Conservation (phyloP, 2,329 filamentous ascomycete genomes). For the Cadophora gregata region DNA sequence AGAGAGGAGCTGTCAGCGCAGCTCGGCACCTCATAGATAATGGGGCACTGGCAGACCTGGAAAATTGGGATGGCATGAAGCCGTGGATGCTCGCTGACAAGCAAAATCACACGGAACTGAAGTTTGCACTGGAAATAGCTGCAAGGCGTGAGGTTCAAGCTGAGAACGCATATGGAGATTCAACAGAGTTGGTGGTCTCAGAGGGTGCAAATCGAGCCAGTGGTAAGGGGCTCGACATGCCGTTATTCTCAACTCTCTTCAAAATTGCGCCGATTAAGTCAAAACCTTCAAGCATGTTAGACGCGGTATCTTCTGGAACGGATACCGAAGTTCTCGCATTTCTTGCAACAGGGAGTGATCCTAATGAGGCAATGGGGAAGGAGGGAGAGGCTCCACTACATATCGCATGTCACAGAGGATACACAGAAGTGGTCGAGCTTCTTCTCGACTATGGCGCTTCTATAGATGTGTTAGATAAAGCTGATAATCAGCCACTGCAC, state of each 20-base stretch:
- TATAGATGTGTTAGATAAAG: background rate
- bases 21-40: slow-evolving; percentile 15
- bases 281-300: background rate
- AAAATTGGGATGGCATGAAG: slow-evolving; percentile 8
- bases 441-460: slow-evolving; percentile 14
- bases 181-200: background rate
- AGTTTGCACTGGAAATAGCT: slow-evolving; percentile 10
- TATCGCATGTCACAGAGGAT: background rate
- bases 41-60: slow-evolving; percentile 12
- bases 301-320: background rate
- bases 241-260: background rate
- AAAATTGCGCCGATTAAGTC: background rate
- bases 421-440: background rate
- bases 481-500: slow-evolving; percentile 16
- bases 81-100: slow-evolving; percentile 16
- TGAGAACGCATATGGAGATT: background rate
- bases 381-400: slow-evolving; percentile 18
- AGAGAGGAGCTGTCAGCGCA: background rate
- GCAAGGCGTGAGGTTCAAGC: background rate
- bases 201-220: background rate
- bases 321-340: background rate
- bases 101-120: slow-evolving; percentile 1
- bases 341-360: slow-evolving; percentile 4
- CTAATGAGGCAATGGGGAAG: background rate
- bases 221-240: background rate